Evolutionary conservation across 331 rosid genomes (phyloP).

Genomic region (Quercus lobata): DNA sequence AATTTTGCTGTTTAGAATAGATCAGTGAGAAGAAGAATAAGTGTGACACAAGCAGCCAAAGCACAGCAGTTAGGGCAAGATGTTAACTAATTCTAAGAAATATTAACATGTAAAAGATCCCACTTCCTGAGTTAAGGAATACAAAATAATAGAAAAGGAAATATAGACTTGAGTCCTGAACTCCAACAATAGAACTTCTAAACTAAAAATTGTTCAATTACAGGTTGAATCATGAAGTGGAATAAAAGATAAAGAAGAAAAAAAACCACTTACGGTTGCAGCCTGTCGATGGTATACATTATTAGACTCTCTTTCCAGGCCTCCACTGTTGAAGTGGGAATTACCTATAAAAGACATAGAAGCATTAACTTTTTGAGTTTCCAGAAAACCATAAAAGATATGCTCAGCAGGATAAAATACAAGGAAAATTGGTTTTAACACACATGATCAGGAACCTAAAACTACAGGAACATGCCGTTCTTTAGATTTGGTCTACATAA

Average conservation of each 20-base stretch:
- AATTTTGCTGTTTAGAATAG: neutral
- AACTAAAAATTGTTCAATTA: neutral
- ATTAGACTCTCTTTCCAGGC: constrained; percentile 42
- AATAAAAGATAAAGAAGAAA: neutral
- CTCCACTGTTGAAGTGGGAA: constrained; percentile 38
- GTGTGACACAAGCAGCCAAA: too few species aligned
- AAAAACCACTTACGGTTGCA: constrained; percentile 38
- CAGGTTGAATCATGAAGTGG: neutral
- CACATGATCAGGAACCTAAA: neutral
- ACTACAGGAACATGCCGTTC: neutral
- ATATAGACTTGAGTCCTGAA: neutral
- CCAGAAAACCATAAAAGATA: neutral
- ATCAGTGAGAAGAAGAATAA: neutral
- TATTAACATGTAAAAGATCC: constrained; percentile 1
- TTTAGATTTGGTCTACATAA: neutral
- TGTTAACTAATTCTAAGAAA: neutral
- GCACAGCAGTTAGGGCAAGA: neutral
- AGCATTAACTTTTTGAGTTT: constrained; percentile 1
- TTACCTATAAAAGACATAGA: constrained; percentile 35
- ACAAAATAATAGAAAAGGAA: neutral
- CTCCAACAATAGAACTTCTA: neutral
- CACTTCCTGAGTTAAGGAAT: neutral
- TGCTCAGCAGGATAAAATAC: neutral
- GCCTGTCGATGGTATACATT: constrained; percentile 25
- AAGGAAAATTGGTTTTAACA: neutral